These are phyloP conservation scores for Ogataea corticis DNA, from an alignment of 805 yeast species.

Conservation along the genomic window DNA sequence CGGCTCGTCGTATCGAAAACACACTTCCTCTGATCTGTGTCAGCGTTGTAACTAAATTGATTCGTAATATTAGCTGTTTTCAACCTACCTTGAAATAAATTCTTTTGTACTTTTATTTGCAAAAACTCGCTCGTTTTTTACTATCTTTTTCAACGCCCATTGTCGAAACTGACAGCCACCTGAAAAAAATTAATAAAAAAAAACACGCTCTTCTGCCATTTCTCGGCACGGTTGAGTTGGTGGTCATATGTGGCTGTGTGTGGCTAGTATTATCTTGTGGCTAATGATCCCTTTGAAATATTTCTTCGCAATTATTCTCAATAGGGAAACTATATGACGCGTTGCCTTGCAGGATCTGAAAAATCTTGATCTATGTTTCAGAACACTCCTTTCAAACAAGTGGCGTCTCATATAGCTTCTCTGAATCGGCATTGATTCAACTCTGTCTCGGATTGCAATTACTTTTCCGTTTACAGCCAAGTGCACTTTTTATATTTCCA, in stretches of 20 bases:
- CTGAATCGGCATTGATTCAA: not conserved
- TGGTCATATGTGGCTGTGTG: not conserved
- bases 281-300: not conserved
- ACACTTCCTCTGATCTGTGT: not conserved
- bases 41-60: not conserved
- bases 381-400: conserved; percentile 6
- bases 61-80: not conserved
- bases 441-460: too few relatives aligned
- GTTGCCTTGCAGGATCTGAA: conserved; percentile 1
- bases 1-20: not conserved
- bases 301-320: conserved; percentile 5
- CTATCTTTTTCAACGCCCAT: not conserved
- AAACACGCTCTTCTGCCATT: too few relatives aligned
- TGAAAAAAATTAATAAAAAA: not conserved
- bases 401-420: not conserved
- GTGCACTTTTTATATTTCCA: too few relatives aligned
- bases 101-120: not conserved
- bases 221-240: too few relatives aligned
- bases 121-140: not conserved
- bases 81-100: not conserved
- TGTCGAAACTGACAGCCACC: not conserved
- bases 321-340: conserved; percentile 11
- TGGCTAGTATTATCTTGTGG: conserved; percentile 1
- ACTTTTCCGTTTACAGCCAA: too few relatives aligned
- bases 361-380: conserved; percentile 4